A percentile compares a stretch with the other conserved stretches of the same genome.
Conservation (phyloP, 345 rosid genomes). For the Punica granatum region DNA sequence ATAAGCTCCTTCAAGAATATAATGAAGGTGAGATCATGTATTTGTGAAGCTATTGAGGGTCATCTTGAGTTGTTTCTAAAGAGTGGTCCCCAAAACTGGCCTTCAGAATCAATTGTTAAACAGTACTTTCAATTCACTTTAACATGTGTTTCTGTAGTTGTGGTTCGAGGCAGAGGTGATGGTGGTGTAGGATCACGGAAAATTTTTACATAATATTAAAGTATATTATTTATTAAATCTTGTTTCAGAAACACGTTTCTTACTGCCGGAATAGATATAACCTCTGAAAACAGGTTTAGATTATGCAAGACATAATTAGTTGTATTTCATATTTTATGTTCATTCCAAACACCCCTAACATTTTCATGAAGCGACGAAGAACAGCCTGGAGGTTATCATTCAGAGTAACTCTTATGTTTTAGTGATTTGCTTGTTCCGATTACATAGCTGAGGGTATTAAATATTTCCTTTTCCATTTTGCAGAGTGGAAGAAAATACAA, state of each 20-base stretch:
- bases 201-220: neutral
- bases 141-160: neutral
- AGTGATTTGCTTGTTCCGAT: neutral
- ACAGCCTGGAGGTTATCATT: neutral
- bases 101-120: neutral
- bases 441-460: neutral
- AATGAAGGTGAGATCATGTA: constrained; percentile 51
- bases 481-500: constrained; percentile 80
- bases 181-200: neutral
- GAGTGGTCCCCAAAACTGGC: neutral
- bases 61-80: neutral
- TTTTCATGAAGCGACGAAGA: neutral
- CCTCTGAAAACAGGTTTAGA: neutral
- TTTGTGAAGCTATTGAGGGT: neutral
- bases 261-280: neutral
- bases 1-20: constrained; percentile 63
- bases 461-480: constrained; percentile 14
- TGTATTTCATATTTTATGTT: neutral
- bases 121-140: neutral
- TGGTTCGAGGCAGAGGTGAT: neutral
- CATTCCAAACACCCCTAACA: neutral
- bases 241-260: neutral
- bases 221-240: too few species aligned
- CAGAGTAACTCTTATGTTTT: neutral
- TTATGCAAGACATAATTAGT: neutral